Evolutionary conservation across 1,284 basidiomycete species (phyloP), one percentile per base, ranked within the genome.

Genomic region (Melampsora americana): DNA sequence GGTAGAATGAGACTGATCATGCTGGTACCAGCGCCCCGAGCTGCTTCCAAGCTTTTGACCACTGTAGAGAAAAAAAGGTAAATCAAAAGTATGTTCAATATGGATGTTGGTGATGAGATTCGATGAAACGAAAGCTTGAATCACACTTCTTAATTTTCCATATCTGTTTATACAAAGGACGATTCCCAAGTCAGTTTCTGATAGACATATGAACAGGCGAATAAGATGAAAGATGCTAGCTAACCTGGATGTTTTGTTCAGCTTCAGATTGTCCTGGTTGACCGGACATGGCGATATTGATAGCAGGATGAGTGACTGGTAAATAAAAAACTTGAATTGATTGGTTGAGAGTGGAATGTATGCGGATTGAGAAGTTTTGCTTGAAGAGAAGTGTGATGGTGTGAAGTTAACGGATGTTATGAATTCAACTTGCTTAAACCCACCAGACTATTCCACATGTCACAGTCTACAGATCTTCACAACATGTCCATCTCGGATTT

Each of bases 1-100:
- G 79, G 78, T 50, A 97, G 88, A 84, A 99, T 95, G 80, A 99
- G 87, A 84, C 92, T 93, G 86, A 99, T 99, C 95, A 99, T 99
- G 81, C 93, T 96, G 77, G 95, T 99, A 80, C 95, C 95, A 79
- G 95, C 95, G 80, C 94, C 95, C 86, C 94, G 89, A 79, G 94
- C 92, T 68, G 89, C 86, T 83, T 95, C 92, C 84, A 96, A 89
- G 85, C 91, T 93, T 87, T 90, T 93, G 86, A 95, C 93, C 84
- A 97, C 72, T 75, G 28, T 1, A 35, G 32, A 28, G n/a, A n/a
- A n/a, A 68, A 46, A 62, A 69, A 28, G 35, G 9, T 11, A 48
- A 67, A 48, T n/a, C 7, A 39, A 30, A 6, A 28, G 6, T 28
- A 59, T 26, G 18, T 46, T 61, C 20, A 70, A 35, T 53, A 28